Base-by-base conservation (phyloP, 2,329 filamentous ascomycete genomes). In the Fusarium sp. region DNA sequence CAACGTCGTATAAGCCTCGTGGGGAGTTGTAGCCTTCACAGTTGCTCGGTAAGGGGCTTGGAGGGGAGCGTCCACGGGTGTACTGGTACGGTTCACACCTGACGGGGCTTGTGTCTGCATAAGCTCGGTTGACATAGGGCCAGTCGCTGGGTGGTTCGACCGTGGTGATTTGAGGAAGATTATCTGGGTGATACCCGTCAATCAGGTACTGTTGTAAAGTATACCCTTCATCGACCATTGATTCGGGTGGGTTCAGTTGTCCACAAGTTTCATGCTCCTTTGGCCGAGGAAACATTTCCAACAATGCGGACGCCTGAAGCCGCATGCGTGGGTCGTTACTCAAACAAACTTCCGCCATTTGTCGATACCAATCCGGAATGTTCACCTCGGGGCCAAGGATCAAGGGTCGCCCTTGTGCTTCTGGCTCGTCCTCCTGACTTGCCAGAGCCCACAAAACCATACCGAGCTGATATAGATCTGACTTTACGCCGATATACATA, bases 401-500 rank as follows among this genome's bases (percentile, higher is more conserved):
- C 62, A 97, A 80, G 0, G 94, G 94, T 20, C 92, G 87, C 41
- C 86, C 86, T 62, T 92, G 89, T 20, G 87, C 85, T 77, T 98
- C 96, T 2, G 96, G 96, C 74, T 98, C 95, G 74, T 98, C 95
- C 56, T 94, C 88, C 70, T 95, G 88, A 75, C 91, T 91, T 2
- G 93, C 95, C 45, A 99, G 82, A 22, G 93, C 93, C 93, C 95
- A 99, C 4, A 99, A 82, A 3, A 97, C 94, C 96, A 99, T 99
- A 7, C 96, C 96, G 7, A 98, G 86, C 79, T 99, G 96, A 75
- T 92, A 99, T 2, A 99, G 83, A 79, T 99, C 96, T 1, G 95
- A 97, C 80, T 99, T 99, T 76, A 97, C 94, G 14, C 96, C 95
- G 76, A 99, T 98, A 75, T 97, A 97, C 90, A 98, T 97, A 45